These are phyloP conservation scores for Mycena citricolor DNA, from an alignment of 1,284 basidiomycete genomes.

Conservation along the genomic window DNA sequence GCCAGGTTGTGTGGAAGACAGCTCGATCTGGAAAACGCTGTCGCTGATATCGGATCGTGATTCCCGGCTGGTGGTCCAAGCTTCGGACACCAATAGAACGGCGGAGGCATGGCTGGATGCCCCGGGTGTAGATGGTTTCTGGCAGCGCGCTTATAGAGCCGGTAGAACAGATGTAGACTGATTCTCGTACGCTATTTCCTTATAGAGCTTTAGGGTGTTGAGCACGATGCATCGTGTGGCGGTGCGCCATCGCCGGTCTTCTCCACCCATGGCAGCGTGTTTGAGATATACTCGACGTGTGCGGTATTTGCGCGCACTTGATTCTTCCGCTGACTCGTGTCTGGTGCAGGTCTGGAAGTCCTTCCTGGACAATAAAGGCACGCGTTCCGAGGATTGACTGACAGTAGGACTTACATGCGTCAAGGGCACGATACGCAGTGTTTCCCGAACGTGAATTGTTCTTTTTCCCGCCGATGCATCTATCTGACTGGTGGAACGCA, in stretches of 20 bases:
- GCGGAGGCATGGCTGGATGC: no score
- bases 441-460: constrained; percentile 62
- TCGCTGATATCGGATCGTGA: constrained; percentile 11
- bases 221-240: no score
- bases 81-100: no score
- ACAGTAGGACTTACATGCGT: constrained; percentile 3
- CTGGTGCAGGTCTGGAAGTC: constrained; percentile 71
- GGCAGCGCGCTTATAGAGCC: no score
- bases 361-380: constrained; percentile 73
- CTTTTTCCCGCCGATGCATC: constrained; percentile 2
- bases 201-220: no score
- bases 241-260: no score
- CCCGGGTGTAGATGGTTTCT: no score
- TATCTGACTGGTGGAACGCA: constrained; percentile 29
- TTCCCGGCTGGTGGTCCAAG: constrained; percentile 14
- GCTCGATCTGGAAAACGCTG: constrained; percentile 15
- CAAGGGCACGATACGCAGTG: constrained; percentile 76
- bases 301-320: neutral
- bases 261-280: constrained; percentile 25
- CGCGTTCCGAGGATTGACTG: constrained; percentile 6
- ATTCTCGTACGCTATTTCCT: no score
- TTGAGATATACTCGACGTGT: constrained; percentile 20
- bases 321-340: neutral
- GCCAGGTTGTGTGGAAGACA: constrained; percentile 10
- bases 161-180: no score